Conservation (phyloP, 768 basidiomycete species). For the Suillus clintonianus region DNA sequence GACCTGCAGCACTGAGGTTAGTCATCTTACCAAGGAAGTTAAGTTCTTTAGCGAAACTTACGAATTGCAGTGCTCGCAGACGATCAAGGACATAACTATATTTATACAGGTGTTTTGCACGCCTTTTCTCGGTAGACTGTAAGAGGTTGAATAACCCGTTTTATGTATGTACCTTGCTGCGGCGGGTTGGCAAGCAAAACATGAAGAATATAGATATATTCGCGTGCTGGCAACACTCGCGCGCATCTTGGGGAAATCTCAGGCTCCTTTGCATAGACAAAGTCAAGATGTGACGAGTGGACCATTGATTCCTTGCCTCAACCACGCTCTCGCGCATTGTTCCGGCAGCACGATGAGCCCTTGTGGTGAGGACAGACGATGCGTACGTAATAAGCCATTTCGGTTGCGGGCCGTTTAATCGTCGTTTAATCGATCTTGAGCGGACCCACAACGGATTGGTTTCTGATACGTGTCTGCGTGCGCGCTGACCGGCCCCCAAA, state of each 20-base stretch:
- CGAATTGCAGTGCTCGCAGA: constrained; percentile 20
- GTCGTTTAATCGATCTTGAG: constrained; percentile 38
- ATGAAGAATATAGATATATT: constrained; percentile 24
- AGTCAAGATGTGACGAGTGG: constrained; percentile 35
- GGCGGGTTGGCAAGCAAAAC: constrained; percentile 21
- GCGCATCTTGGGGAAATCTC: constrained; percentile 28
- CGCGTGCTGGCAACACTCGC: constrained; percentile 11
- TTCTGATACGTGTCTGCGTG: constrained; percentile 32
- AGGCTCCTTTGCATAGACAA: constrained; percentile 29
- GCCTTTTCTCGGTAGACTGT: constrained; percentile 18
- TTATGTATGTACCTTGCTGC: constrained; percentile 26
- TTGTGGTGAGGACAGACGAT: constrained; percentile 30
- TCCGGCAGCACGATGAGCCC: constrained; percentile 29
- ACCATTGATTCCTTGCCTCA: constrained; percentile 32
- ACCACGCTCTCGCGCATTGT: constrained; percentile 28
- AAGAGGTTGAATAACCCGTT: constrained; percentile 23
- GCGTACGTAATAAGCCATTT: constrained; percentile 39
- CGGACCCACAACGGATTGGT: constrained; percentile 32
- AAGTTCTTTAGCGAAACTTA: constrained; percentile 14
- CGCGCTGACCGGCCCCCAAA: constrained; percentile 24
- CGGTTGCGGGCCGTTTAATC: constrained; percentile 36
- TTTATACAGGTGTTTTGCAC: constrained; percentile 13
- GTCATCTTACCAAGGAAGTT: constrained; percentile 10
- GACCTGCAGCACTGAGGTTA: constrained; percentile 25
- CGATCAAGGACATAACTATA: constrained; percentile 18